phyloP scores from a whole-genome alignment of 176 grass and related monocot genomes.

The Eragrostis nindensis region DNA sequence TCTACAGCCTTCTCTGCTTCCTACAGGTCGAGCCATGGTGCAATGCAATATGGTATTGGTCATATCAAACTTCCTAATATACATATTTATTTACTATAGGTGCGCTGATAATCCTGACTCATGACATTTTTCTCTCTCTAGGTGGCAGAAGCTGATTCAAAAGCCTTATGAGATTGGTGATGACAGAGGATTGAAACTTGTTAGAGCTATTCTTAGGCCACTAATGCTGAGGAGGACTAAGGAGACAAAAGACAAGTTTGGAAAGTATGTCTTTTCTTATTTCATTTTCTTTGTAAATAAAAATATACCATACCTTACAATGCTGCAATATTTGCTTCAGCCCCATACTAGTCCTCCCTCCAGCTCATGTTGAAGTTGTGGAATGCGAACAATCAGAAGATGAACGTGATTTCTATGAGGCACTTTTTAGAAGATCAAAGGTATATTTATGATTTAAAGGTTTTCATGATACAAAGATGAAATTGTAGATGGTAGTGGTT shows the following conservation, averaged over 20 bases:
- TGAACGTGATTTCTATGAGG: slow-evolving; percentile 87
- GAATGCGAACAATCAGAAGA: slow-evolving; percentile 74
- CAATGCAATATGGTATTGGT: slow-evolving; percentile 68
- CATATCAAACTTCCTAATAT: not conserved
- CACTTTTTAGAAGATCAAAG: slow-evolving; percentile 87
- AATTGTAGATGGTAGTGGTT: not conserved
- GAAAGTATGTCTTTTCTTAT: slow-evolving; percentile 57
- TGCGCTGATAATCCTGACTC: not conserved
- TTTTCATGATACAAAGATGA: not conserved
- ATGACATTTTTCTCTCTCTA: slow-evolving; percentile 37
- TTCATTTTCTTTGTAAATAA: slow-evolving; percentile 5
- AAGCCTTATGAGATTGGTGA: slow-evolving; percentile 89
- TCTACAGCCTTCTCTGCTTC: slow-evolving; percentile 95
- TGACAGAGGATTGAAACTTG: slow-evolving; percentile 72
- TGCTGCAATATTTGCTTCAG: slow-evolving; percentile 52
- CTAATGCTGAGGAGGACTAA: slow-evolving; percentile 93
- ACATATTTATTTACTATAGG: slow-evolving; percentile 13
- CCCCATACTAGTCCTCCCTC: slow-evolving; percentile 89
- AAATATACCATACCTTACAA: not conserved
- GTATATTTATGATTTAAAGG: slow-evolving; percentile 33
- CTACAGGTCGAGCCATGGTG: slow-evolving; percentile 89
- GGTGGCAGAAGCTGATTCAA: slow-evolving; percentile 89
- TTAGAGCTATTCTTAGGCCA: slow-evolving; percentile 84
- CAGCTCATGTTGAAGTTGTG: slow-evolving; percentile 60
- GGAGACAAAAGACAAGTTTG: slow-evolving; percentile 89